These are phyloP conservation scores for Umbelopsis sp. DNA, from an alignment of 192 early-diverging fungal species.

Conservation along the genomic window DNA sequence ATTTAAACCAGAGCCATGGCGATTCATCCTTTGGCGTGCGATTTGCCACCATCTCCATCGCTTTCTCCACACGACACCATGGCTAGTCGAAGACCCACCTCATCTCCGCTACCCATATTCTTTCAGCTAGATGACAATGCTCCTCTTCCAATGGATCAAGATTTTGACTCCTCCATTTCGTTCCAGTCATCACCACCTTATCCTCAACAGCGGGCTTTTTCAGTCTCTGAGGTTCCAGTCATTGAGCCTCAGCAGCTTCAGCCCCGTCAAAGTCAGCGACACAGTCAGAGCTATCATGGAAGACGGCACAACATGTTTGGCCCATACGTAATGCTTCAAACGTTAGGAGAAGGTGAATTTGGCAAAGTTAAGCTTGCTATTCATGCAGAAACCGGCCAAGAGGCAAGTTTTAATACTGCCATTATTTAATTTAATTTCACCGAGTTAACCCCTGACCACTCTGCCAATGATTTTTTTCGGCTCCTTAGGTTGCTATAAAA, in stretches of 20 bases:
- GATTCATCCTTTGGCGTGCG: slow-evolving; percentile 20
- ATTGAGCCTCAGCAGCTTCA: slow-evolving; percentile 26
- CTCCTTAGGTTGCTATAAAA: slow-evolving; percentile 86
- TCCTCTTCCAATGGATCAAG: slow-evolving; percentile 13
- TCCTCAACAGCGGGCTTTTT: slow-evolving; percentile 14
- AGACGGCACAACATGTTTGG: slow-evolving; percentile 49
- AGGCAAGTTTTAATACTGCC: slow-evolving; percentile 38
- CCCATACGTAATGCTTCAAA: slow-evolving; percentile 91
- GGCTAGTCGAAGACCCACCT: slow-evolving; percentile 9
- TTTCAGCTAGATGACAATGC: slow-evolving; percentile 19
- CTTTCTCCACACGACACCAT: slow-evolving; percentile 11
- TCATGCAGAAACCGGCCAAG: slow-evolving; percentile 69
- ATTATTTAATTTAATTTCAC: background rate
- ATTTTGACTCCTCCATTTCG: background rate
- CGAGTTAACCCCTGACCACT: background rate
- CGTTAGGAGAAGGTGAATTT: slow-evolving; percentile 94
- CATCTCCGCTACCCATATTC: slow-evolving; percentile 15
- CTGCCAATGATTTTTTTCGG: slow-evolving; percentile 4
- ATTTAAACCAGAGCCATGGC: background rate
- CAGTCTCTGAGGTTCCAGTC: slow-evolving; percentile 2
- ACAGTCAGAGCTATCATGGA: background rate
- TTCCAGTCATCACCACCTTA: background rate
- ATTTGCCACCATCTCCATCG: slow-evolving; percentile 21
- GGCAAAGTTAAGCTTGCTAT: slow-evolving; percentile 93
- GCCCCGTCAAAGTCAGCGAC: background rate